Conservation (phyloP, 495 filamentous ascomycete species). For the Delitschia confertaspora region DNA sequence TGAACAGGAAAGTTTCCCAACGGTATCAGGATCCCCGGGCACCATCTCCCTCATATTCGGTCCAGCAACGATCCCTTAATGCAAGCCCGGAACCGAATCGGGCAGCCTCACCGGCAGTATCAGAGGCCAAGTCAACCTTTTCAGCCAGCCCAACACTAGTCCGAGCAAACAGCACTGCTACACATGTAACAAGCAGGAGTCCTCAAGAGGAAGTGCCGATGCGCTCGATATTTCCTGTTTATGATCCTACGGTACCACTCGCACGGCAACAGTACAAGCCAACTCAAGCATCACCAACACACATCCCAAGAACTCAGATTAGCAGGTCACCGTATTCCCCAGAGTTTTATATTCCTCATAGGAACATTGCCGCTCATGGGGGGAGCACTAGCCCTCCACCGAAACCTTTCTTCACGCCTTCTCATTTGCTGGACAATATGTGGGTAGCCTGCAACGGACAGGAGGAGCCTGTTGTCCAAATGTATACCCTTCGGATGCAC, state of each 20-base stretch:
- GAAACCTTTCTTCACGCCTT: conserved; percentile 30
- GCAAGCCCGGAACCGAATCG: conserved; percentile 17
- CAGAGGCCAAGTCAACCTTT: conserved; percentile 9
- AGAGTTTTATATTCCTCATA: conserved; percentile 27
- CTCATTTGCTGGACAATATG: conserved; percentile 40
- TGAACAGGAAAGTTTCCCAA: conserved; percentile 1
- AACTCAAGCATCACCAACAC: conserved; percentile 44
- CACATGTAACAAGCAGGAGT: conserved; percentile 26
- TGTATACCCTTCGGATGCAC: conserved; percentile 41
- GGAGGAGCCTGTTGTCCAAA: conserved; percentile 33
- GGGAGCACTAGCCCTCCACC: conserved; percentile 14
- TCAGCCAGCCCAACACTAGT: conserved; percentile 24
- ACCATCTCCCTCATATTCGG: conserved; percentile 15
- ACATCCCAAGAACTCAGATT: conserved; percentile 49
- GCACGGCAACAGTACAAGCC: conserved; percentile 62
- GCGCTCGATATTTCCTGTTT: conserved; percentile 72
- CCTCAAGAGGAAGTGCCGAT: conserved; percentile 40
- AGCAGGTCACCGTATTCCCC: conserved; percentile 50
- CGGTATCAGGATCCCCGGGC: conserved; percentile 4
- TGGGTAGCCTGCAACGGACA: conserved; percentile 52
- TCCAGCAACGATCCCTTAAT: conserved; percentile 4
- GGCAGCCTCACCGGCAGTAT: conserved; percentile 20
- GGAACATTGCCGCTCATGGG: conserved; percentile 6
- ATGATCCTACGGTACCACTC: conserved; percentile 61
- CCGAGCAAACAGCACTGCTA: conserved; percentile 28